Evolutionary conservation across 2,329 filamentous ascomycete species (phyloP).

Genomic region (Penicillium sp.): DNA sequence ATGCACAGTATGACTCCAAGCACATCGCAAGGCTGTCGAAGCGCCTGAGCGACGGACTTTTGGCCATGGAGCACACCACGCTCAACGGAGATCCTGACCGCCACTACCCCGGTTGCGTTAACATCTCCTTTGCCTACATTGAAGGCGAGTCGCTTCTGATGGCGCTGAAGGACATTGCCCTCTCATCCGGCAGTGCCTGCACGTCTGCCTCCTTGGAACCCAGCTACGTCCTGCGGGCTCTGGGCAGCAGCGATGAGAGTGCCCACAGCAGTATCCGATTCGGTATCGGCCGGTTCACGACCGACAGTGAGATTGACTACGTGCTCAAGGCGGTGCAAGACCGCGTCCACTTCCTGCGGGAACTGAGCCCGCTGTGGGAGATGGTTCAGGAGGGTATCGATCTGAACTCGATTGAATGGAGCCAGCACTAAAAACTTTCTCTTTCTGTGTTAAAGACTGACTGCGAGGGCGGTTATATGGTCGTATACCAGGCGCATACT

Average conservation of each 20-base stretch:
- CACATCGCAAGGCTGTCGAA: constrained; percentile 76
- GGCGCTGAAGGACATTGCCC: constrained; percentile 94
- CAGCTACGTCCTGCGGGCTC: constrained; percentile 85
- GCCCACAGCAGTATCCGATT: constrained; percentile 97
- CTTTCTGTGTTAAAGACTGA: no score
- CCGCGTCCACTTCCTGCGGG: constrained; percentile 82
- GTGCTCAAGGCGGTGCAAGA: constrained; percentile 88
- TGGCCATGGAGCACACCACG: constrained; percentile 81
- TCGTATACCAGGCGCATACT: constrained; percentile 5
- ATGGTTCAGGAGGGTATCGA: constrained; percentile 94
- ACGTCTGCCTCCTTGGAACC: constrained; percentile 94
- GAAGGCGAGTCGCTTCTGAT: constrained; percentile 96
- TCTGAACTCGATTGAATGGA: constrained; percentile 94
- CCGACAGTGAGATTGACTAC: constrained; percentile 90
- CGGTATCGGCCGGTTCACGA: constrained; percentile 93
- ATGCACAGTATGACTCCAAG: constrained; percentile 85
- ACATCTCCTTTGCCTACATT: constrained; percentile 96
- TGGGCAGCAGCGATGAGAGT: constrained; percentile 93
- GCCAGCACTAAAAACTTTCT: constrained; percentile 71
- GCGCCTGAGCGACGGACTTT: constrained; percentile 70
- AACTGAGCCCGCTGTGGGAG: constrained; percentile 94
- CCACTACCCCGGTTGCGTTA: constrained; percentile 94
- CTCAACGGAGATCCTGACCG: constrained; percentile 75
- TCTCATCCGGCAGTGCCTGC: constrained; percentile 93
- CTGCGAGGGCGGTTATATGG: no score